Evolutionary conservation across 805 yeast species (phyloP).

Genomic region (Lachancea mirantina): DNA sequence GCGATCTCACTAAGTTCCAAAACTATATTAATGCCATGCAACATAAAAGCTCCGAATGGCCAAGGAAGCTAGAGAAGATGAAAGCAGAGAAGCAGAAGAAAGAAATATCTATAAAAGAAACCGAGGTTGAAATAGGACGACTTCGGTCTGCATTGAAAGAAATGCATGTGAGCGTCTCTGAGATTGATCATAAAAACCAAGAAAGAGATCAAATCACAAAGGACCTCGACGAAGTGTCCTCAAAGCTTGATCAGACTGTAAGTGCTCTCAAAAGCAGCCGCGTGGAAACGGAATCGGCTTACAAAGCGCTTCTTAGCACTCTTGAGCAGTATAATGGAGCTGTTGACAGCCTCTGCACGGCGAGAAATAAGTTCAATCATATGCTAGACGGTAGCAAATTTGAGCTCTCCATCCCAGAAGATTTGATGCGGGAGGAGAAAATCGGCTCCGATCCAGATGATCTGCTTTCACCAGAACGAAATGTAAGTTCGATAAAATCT

Average conservation of each 20-base stretch:
- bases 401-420: slow-evolving; percentile 31
- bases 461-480: not conserved
- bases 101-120: slow-evolving; percentile 35
- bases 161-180: slow-evolving; percentile 55
- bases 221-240: slow-evolving; percentile 41
- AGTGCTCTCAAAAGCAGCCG: slow-evolving; percentile 45
- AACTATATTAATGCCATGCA: slow-evolving; percentile 66
- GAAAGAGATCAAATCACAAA: slow-evolving; percentile 55
- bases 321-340: slow-evolving; percentile 53
- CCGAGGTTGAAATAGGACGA: slow-evolving; percentile 37
- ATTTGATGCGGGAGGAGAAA: slow-evolving; percentile 11
- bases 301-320: slow-evolving; percentile 44
- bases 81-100: slow-evolving; percentile 44
- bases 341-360: slow-evolving; percentile 32
- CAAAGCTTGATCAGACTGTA: slow-evolving; percentile 40
- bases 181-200: slow-evolving; percentile 53
- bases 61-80: slow-evolving; percentile 47
- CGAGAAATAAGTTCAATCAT: slow-evolving; percentile 17
- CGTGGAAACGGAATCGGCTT: slow-evolving; percentile 40
- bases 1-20: slow-evolving; percentile 62
- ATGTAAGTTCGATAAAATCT: slow-evolving; percentile 25
- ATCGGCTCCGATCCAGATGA: slow-evolving; percentile 5
- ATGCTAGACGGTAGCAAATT: slow-evolving; percentile 28
- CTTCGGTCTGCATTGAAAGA: slow-evolving; percentile 39
- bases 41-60: slow-evolving; percentile 60